phyloP scores from a whole-genome alignment of 345 rosid genomes.

The Rhizophora apiculata region DNA sequence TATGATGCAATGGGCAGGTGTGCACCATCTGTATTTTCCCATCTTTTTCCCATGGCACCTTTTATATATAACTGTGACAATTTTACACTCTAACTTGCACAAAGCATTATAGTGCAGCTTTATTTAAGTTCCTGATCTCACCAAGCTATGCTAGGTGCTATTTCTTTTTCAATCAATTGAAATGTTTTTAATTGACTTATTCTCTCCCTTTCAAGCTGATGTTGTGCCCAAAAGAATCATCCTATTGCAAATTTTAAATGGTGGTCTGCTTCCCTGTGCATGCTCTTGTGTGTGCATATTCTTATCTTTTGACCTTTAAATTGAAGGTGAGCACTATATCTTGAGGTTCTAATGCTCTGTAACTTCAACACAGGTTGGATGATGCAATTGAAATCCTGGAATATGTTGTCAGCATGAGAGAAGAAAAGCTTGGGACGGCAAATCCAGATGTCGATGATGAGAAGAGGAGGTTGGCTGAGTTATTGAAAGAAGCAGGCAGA shows the following conservation, averaged over 20 bases:
- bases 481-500: slow-evolving; percentile 78
- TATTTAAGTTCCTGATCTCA: neutral
- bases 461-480: slow-evolving; percentile 72
- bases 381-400: slow-evolving; percentile 74
- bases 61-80: neutral
- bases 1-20: slow-evolving; percentile 99
- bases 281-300: neutral
- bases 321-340: neutral
- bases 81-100: neutral
- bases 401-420: slow-evolving; percentile 66
- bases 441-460: slow-evolving; percentile 87
- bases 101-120: neutral
- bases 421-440: slow-evolving; percentile 90
- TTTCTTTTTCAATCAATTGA: neutral
- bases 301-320: neutral
- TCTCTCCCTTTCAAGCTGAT: neutral
- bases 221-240: too few species aligned
- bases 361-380: slow-evolving; percentile 56
- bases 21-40: neutral
- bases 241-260: neutral
- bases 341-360: slow-evolving; percentile 3
- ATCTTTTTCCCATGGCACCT: neutral
- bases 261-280: neutral
- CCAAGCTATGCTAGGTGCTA: neutral
- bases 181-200: neutral